phyloP scores from a whole-genome alignment of 140 eudicot species.

The Anethum foeniculum region DNA sequence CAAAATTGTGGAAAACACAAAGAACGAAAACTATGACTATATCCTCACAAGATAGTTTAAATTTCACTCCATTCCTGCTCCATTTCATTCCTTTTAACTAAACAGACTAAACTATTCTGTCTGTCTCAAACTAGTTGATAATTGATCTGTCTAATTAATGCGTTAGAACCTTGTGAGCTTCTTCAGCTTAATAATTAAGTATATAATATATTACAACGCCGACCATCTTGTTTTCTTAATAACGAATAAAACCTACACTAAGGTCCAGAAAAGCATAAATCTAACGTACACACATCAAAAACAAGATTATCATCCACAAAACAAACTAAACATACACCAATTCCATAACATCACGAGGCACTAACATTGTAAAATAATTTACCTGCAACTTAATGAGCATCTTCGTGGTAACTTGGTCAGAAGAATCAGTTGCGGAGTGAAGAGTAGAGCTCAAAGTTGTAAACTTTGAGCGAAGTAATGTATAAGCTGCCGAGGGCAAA shows the following conservation, averaged over 20 bases:
- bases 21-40: background rate
- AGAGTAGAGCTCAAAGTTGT: slow-evolving; percentile 50
- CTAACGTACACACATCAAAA: background rate
- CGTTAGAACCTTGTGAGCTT: background rate
- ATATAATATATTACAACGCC: background rate
- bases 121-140: background rate
- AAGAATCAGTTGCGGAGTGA: slow-evolving; percentile 56
- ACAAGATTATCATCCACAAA: background rate
- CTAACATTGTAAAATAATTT: background rate
- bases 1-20: background rate
- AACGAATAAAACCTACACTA: background rate
- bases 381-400: slow-evolving; percentile 88
- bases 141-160: background rate
- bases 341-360: background rate
- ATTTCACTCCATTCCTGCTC: background rate
- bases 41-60: background rate
- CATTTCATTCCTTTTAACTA: background rate
- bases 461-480: slow-evolving; percentile 60
- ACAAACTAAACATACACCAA: background rate
- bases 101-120: background rate
- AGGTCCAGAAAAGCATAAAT: background rate
- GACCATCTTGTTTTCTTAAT: background rate
- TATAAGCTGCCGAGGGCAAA: slow-evolving; percentile 70
- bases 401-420: slow-evolving; percentile 79
- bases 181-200: background rate